These are phyloP conservation scores for Hymenochaete sp. DNA, from an alignment of 1,284 basidiomycete species.

Conservation along the genomic window DNA sequence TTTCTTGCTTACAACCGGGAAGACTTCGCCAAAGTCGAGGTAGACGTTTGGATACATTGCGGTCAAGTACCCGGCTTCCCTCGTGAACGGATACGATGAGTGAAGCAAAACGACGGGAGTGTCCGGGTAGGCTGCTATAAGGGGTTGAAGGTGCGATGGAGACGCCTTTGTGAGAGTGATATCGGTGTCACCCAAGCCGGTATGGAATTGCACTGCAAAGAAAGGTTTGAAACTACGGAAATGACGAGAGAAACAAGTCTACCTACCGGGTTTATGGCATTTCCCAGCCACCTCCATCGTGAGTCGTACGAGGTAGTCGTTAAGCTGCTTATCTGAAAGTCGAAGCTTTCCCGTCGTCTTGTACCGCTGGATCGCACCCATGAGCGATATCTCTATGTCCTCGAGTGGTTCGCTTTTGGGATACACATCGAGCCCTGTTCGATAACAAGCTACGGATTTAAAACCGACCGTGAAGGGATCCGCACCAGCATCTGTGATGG, in stretches of 20 bases:
- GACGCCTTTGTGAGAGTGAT: slow-evolving; percentile 50
- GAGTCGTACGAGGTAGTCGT: slow-evolving; percentile 56
- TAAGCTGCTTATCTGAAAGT: slow-evolving; percentile 51
- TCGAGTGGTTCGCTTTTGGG: slow-evolving; percentile 18
- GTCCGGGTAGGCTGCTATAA: slow-evolving; percentile 53
- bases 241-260: background rate
- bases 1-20: slow-evolving; percentile 52
- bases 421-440: slow-evolving; percentile 55
- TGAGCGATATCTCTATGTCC: slow-evolving; percentile 27
- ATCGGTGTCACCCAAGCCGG: slow-evolving; percentile 68
- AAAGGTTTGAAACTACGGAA: slow-evolving; percentile 1
- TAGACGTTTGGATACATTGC: slow-evolving; percentile 64
- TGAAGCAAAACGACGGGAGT: slow-evolving; percentile 62
- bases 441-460: slow-evolving; percentile 69
- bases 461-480: slow-evolving; percentile 53
- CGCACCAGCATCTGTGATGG: slow-evolving; percentile 29
- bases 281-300: slow-evolving; percentile 43
- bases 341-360: slow-evolving; percentile 34
- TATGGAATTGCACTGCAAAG: slow-evolving; percentile 67
- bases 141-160: slow-evolving; percentile 56
- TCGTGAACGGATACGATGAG: slow-evolving; percentile 63
- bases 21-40: slow-evolving; percentile 74
- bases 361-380: slow-evolving; percentile 26
- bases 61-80: slow-evolving; percentile 66
- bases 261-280: slow-evolving; percentile 48